These are phyloP conservation scores for Penicillium sp. DNA, from an alignment of 2,329 filamentous ascomycete species.

Conservation along the genomic window DNA sequence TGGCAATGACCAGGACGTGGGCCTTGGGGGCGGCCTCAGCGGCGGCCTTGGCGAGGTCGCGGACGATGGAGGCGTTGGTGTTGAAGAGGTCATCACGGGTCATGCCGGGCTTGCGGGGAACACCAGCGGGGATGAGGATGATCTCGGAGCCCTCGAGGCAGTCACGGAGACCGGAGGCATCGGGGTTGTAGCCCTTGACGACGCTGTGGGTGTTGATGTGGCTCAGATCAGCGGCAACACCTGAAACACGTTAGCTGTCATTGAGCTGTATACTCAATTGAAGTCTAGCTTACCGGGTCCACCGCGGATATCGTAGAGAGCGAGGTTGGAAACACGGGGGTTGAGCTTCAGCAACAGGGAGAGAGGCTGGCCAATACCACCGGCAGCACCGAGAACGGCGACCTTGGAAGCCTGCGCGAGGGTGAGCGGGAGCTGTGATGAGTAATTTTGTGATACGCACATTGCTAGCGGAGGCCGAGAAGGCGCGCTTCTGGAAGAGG, in stretches of 20 bases:
- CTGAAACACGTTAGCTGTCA: slow-evolving; percentile 49
- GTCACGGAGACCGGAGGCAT: slow-evolving; percentile 70
- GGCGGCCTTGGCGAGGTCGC: slow-evolving; percentile 93
- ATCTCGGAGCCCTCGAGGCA: slow-evolving; percentile 87
- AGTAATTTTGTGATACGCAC: slow-evolving; percentile 50
- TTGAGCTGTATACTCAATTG: slow-evolving; percentile 3
- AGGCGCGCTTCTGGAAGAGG: slow-evolving; percentile 72
- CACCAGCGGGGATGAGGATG: slow-evolving; percentile 96
- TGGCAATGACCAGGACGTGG: slow-evolving; percentile 96
- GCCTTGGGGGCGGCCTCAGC: slow-evolving; percentile 87
- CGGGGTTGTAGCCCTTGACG: slow-evolving; percentile 86
- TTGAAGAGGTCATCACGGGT: slow-evolving; percentile 99
- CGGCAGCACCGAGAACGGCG: slow-evolving; percentile 91
- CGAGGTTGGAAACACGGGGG: slow-evolving; percentile 88
- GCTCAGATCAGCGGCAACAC: slow-evolving; percentile 96
- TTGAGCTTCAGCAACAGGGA: slow-evolving; percentile 99
- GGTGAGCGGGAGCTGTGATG: slow-evolving; percentile 12
- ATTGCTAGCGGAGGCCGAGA: slow-evolving; percentile 76
- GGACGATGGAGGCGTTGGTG: slow-evolving; percentile 99
- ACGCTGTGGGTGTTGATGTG: slow-evolving; percentile 99
- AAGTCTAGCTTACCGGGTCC: slow-evolving; percentile 70
- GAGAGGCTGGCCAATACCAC: slow-evolving; percentile 97
- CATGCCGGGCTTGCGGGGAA: slow-evolving; percentile 99
- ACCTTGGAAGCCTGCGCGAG: slow-evolving; percentile 84
- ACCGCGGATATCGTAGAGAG: slow-evolving; percentile 96